Conservation (phyloP, 164 flowering plant genomes). For the Warburgia ugandensis region DNA sequence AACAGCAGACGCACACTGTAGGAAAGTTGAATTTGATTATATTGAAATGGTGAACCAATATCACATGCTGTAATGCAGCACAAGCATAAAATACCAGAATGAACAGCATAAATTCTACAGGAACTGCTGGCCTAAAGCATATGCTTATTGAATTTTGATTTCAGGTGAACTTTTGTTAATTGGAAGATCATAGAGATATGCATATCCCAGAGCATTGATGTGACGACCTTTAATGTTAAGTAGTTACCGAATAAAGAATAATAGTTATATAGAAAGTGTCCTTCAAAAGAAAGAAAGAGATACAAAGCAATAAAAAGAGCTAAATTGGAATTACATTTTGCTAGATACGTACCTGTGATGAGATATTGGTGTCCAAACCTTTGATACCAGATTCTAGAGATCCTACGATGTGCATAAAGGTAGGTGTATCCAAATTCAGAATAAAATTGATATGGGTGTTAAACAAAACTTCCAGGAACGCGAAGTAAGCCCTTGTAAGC, state of each 20-base stretch:
- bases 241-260: neutral
- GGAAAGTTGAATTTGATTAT: too few relatives aligned
- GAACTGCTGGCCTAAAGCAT: too few relatives aligned
- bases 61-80: too few relatives aligned
- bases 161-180: too few relatives aligned
- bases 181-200: too few relatives aligned
- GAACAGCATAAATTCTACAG: neutral
- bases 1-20: conserved; percentile 92
- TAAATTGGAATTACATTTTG: too few relatives aligned
- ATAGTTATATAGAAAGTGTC: neutral
- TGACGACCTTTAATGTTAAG: too few relatives aligned
- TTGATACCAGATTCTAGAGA: conserved; percentile 96
- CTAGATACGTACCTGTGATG: conserved; percentile 63
- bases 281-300: neutral
- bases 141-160: too few relatives aligned
- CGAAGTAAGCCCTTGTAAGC: conserved; percentile 89
- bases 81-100: neutral
- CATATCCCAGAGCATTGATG: too few relatives aligned
- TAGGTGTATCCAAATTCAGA: conserved; percentile 69
- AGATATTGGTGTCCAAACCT: conserved; percentile 73
- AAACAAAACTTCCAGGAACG: conserved; percentile 86
- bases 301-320: neutral
- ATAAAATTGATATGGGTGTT: conserved; percentile 62
- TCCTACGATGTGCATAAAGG: conserved; percentile 84
- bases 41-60: too few relatives aligned